Conservation (phyloP, 139 green algal genomes). For the Chlorella sp. region DNA sequence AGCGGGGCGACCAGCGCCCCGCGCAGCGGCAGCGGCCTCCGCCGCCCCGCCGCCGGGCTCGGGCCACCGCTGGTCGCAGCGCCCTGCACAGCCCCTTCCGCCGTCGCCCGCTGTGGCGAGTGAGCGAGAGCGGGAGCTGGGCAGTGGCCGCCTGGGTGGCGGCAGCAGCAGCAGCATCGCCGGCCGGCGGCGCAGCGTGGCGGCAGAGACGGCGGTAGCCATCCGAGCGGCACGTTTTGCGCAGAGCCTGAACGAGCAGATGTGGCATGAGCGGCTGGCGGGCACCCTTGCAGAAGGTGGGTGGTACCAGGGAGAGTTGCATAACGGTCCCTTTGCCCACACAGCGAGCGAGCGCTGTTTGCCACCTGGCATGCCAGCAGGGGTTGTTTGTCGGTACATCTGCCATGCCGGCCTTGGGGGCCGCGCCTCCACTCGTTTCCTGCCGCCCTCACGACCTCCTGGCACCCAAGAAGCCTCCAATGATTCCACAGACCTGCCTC, state of each 20-base stretch:
- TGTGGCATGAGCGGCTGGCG: slow-evolving; percentile 22
- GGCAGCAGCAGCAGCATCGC: neutral
- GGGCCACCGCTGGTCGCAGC: neutral
- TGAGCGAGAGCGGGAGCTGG: neutral
- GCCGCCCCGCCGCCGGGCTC: too few species aligned
- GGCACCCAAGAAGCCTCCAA: neutral
- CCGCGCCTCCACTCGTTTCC: neutral
- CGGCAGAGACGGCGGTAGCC: neutral
- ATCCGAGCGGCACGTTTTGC: slow-evolving; percentile 19
- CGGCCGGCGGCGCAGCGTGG: neutral
- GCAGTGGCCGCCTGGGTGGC: neutral
- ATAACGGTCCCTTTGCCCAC: neutral
- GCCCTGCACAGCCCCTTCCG: neutral
- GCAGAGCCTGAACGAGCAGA: slow-evolving; percentile 20
- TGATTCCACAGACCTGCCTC: neutral
- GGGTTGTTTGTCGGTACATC: neutral
- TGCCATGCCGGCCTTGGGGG: neutral
- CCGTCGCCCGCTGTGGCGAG: neutral
- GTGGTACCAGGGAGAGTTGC: neutral
- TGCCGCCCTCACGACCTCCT: too few species aligned
- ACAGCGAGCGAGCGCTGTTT: neutral
- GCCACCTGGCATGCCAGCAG: slow-evolving; percentile 10
- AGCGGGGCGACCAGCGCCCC: too few species aligned
- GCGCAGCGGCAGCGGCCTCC: too few species aligned
- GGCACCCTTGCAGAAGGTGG: slow-evolving; percentile 1